Conservation (phyloP, 2,329 filamentous ascomycete species). For the Phaeosphaeriaceae sp. region DNA sequence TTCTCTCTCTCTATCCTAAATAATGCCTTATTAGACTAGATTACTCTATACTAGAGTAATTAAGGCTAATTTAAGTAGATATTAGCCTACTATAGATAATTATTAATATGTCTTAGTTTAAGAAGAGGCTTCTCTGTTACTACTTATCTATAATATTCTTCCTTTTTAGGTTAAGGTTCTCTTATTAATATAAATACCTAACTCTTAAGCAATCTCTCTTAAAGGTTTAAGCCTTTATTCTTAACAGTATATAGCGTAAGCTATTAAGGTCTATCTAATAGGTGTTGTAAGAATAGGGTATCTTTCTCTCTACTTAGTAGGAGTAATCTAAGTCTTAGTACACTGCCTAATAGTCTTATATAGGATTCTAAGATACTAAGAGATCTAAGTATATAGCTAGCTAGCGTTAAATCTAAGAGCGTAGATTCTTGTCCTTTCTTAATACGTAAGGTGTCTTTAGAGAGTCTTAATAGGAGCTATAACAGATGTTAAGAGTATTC, state of each 20-base stretch:
- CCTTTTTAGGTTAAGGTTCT: neutral
- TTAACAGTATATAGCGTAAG: neutral
- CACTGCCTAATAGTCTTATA: neutral
- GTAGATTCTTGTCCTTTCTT: neutral
- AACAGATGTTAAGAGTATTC: neutral
- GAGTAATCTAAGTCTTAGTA: neutral
- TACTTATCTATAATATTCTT: neutral
- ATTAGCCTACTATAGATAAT: neutral
- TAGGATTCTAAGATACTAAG: neutral
- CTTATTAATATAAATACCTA: neutral
- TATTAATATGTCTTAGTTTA: neutral
- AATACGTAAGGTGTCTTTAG: neutral
- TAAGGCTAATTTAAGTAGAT: neutral
- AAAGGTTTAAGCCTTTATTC: neutral
- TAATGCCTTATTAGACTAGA: conserved; percentile 1
- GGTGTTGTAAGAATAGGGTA: neutral
- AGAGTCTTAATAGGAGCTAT: neutral
- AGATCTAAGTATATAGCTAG: conserved; percentile 1
- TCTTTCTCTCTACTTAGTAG: neutral
- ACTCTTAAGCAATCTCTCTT: neutral
- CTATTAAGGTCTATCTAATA: neutral
- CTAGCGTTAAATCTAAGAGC: neutral
- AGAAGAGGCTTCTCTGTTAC: conserved; percentile 1
- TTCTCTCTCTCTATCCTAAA: neutral
- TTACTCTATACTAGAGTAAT: neutral